Conservation (phyloP, 352 stramenopile species). For the Phytophthora uliginosa region DNA sequence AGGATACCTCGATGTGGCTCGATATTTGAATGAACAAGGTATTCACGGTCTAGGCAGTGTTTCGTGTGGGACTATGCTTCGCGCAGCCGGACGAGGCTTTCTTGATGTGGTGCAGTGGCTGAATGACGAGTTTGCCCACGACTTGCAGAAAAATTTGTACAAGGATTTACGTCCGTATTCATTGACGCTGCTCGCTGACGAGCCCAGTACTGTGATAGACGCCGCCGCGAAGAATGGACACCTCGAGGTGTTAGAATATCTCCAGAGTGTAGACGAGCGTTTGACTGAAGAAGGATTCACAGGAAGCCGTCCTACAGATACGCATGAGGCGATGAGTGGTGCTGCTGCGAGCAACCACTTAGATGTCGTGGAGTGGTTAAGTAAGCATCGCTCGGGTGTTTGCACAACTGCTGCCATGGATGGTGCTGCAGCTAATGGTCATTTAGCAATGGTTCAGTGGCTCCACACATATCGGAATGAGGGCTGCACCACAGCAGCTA, state of each 20-base stretch:
- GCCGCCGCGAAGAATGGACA: slow-evolving; percentile 35
- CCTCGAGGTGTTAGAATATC: slow-evolving; percentile 31
- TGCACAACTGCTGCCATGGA: slow-evolving; percentile 41
- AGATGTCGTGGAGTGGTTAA: slow-evolving; percentile 37
- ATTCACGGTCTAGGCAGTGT: slow-evolving; percentile 29
- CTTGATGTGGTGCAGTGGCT: slow-evolving; percentile 42
- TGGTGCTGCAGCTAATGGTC: slow-evolving; percentile 27
- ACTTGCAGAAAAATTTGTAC: slow-evolving; percentile 27
- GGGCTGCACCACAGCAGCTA: slow-evolving; percentile 27
- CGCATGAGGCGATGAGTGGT: slow-evolving; percentile 37
- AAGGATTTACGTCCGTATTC: slow-evolving; percentile 32
- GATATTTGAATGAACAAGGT: slow-evolving; percentile 31
- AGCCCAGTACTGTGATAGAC: slow-evolving; percentile 42
- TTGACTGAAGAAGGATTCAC: slow-evolving; percentile 10
- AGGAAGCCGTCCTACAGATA: slow-evolving; percentile 23
- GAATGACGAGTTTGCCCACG: slow-evolving; percentile 25
- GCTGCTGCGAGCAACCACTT: slow-evolving; percentile 37
- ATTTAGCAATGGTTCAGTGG: slow-evolving; percentile 39
- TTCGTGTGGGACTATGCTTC: slow-evolving; percentile 42
- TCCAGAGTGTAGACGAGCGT: slow-evolving; percentile 26
- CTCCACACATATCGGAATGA: slow-evolving; percentile 30
- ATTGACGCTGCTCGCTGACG: slow-evolving; percentile 29
- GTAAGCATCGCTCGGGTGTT: slow-evolving; percentile 21
- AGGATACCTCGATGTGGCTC: slow-evolving; percentile 36
- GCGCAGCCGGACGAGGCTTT: slow-evolving; percentile 35